A percentile compares a stretch with the other conserved stretches of the same genome.
Evolutionary conservation across 169 alveolate genomes (phyloP).

Genomic region (Amoebophrya sp.): DNA sequence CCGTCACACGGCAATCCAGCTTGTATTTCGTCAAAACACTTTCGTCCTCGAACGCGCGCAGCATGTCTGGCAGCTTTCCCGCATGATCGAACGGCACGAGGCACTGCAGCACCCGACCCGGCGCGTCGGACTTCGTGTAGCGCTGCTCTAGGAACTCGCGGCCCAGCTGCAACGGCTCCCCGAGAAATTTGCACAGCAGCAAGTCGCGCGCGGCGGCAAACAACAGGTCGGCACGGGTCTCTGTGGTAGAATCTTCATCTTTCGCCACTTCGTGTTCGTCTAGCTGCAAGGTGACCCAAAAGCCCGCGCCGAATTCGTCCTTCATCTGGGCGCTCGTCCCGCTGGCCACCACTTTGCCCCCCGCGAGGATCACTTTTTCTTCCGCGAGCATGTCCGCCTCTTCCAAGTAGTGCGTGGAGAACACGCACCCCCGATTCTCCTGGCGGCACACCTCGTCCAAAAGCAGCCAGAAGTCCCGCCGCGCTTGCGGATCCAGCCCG

Average conservation of each 20-base stretch:
- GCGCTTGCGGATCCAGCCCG: conserved; percentile 63
- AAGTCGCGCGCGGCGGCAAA: not conserved
- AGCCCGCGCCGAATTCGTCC: not conserved
- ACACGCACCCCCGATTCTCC: conserved; percentile 35
- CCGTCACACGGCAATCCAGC: not conserved
- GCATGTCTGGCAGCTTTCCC: not conserved
- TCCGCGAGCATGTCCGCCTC: conserved; percentile 50
- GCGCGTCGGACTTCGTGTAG: not conserved
- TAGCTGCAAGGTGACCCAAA: not conserved
- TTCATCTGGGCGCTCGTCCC: not conserved
- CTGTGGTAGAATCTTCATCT: not conserved
- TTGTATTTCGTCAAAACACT: not conserved
- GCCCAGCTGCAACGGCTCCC: not conserved
- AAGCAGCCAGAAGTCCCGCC: conserved; percentile 57
- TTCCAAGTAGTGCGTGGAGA: conserved; percentile 58
- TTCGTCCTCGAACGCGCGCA: not conserved
- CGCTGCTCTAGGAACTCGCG: too few species aligned
- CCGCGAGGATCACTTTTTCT: not conserved
- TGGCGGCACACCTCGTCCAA: conserved; percentile 37
- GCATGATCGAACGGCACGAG: not conserved
- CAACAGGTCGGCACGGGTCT: not conserved
- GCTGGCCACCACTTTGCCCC: not conserved
- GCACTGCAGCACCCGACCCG: not conserved
- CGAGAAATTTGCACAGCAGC: not conserved
- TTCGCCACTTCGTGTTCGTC: not conserved